Percentiles rank a stretch among this genome's conserved stretches.
Evolutionary conservation across 495 filamentous ascomycete species (phyloP).

Genomic region (Aspergillus nanangensis): DNA sequence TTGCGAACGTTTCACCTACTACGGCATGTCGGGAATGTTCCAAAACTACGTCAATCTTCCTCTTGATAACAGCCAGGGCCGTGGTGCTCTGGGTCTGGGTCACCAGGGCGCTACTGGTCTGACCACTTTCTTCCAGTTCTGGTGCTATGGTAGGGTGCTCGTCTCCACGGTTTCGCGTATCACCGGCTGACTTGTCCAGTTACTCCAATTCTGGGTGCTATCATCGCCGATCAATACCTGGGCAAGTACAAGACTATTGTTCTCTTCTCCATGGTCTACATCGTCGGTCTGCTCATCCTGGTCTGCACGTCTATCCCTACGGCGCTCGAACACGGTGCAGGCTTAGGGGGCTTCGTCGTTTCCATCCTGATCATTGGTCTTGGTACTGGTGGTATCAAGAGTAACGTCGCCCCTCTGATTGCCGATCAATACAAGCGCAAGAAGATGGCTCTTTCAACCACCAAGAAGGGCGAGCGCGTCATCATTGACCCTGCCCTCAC

Average conservation of each 20-base stretch:
- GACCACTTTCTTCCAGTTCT: conserved; percentile 60
- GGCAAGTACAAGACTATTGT: conserved; percentile 69
- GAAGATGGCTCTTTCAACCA: conserved; percentile 47
- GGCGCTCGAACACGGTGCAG: conserved; percentile 40
- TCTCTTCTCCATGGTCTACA: conserved; percentile 46
- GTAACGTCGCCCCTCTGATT: conserved; percentile 56
- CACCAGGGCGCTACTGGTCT: conserved; percentile 54
- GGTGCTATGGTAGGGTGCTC: conserved; percentile 42
- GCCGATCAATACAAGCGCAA: conserved; percentile 72
- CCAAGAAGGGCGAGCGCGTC: conserved; percentile 64
- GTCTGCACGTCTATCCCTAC: conserved; percentile 44
- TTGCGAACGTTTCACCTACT: conserved; percentile 67
- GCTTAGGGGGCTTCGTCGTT: conserved; percentile 45
- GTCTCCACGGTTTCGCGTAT: background rate
- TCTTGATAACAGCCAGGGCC: conserved; percentile 40
- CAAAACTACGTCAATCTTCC: conserved; percentile 57
- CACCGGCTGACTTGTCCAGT: conserved; percentile 19
- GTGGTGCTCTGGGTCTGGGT: conserved; percentile 53
- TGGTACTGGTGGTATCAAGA: conserved; percentile 71
- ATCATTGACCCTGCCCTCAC: conserved; percentile 73
- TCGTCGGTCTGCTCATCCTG: conserved; percentile 44
- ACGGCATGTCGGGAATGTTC: conserved; percentile 51
- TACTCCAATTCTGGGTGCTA: conserved; percentile 54
- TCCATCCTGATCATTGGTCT: conserved; percentile 44
- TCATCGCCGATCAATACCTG: conserved; percentile 61